Base-by-base conservation (phyloP, 352 stramenopile genomes). In the Pilasporangium apinafurcum region DNA sequence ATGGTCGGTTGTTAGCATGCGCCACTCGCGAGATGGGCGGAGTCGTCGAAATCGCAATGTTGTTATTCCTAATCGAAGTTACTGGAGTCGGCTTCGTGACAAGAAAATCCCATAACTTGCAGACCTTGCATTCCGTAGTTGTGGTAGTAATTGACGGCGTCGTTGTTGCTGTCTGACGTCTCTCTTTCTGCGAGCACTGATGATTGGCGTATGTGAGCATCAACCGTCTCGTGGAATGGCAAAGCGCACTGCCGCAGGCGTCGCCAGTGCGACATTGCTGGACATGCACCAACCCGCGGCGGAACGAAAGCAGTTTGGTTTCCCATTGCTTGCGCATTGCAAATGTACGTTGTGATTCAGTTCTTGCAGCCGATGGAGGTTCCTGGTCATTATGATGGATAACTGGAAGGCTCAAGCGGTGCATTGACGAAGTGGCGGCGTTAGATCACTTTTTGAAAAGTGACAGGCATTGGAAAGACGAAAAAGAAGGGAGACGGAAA, bases 81-180 rank as follows among this genome's bases (percentile, higher is more conserved):
- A 54, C 53, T 9, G 36, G 33, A 17, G 50, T 45, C 7, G 38
- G 52, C 32, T 62, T 54, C 31, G 62, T 39, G 44, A 75, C 57
- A 29, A 89, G 58, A 46, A 83, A 79, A 24, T 65, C 48, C 73
- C 73, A 89, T 25, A 89, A 66, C 59, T 73, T 81, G 73, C 76
- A 89, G n/a, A 86, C 76, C 39, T 80, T 77, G 62, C 76, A 88
- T 36, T 82, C 57, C 13, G 31, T 38, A 24, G 36, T 42, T 2
- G 28, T 39, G 30, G 59, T 60, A 22, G 20, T 32, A 26, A 8
- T 14, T 5, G 36, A 8, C 2, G 26, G 20, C 3, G 18, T 13
- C 17, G 18, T 3, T n/a, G 18, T 6, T n/a, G 18, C n/a, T n/a
- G n/a, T n/a, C n/a, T n/a, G n/a, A n/a, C n/a, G n/a, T n/a, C n/a